Base-by-base conservation (phyloP, 2,329 filamentous ascomycete genomes). In the Trichophyton rubrum region DNA sequence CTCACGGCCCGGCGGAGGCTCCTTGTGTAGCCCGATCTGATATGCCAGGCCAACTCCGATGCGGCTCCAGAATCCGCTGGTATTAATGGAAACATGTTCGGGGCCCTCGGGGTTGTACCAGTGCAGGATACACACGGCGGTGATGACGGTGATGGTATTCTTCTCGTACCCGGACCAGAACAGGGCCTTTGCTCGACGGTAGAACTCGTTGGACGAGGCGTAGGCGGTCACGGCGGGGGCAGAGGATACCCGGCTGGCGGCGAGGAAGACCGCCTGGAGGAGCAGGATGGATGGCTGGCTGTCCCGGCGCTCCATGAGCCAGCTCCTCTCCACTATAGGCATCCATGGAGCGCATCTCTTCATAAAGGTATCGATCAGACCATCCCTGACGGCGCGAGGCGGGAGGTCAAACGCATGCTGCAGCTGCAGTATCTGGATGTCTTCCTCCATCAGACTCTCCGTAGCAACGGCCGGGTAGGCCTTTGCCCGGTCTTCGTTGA, bases 11-110 rank as follows among this genome's bases (percentile, higher is more conserved):
- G 66, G 66, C 3, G 64, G 64, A 2, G 75, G 74, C 58, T 78
- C 74, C 45, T 72, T 70, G 61, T 77, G 75, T n/a, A 78, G 66
- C 2, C 75, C 75, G 60, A 77, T 69, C 60, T 77, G 75, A 66
- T 76, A 75, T 1, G 74, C 74, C 27, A 78, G 64, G 1, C 74
- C 74, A 20, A 74, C 71, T 41, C 73, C 73, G 27, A 76, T 72
- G 22, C 73, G 69, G 33, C 75, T 67, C 75, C 75, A 78, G 61
- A 78, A 77, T 9, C 73, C 71, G 59, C 75, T 77, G 0, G 73
- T 77, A 62, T 78, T 73, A 6, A 74, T 68, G 9, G 74, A 77
- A 15, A 72, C 67, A 58, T 71, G 69, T 58, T 72, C 70, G 1
- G 70, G 70, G 0, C 70, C 70, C 59, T 70, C 68, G 0, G 70